phyloP scores from a whole-genome alignment of 768 basidiomycete species.

The Boletus rex-veris region DNA sequence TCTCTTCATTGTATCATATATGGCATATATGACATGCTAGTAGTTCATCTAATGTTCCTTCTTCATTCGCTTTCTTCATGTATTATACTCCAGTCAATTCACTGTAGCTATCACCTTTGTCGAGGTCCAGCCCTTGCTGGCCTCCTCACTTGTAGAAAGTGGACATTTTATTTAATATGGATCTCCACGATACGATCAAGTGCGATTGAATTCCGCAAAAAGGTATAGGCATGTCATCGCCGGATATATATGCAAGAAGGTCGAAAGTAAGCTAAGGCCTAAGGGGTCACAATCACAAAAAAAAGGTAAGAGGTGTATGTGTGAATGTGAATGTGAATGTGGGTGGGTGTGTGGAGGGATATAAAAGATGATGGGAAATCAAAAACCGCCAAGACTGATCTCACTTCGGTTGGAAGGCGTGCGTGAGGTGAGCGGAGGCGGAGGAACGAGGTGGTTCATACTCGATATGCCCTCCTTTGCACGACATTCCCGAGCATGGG shows the following conservation, averaged over 20 bases:
- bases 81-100: too few species aligned
- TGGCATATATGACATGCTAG: too few species aligned
- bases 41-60: too few species aligned
- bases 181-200: neutral
- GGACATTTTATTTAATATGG: neutral
- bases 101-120: too few species aligned
- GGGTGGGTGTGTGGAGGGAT: too few species aligned
- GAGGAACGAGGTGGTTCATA: conserved; percentile 33
- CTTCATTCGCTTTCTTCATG: too few species aligned
- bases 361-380: conserved; percentile 1
- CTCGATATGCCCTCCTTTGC: conserved; percentile 26
- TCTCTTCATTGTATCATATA: too few species aligned
- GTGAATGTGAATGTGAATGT: too few species aligned
- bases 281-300: conserved; percentile 5
- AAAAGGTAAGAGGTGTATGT: neutral
- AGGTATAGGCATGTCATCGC: neutral
- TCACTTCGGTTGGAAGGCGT: conserved; percentile 48
- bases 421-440: conserved; percentile 30
- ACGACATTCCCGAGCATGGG: conserved; percentile 59
- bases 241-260: conserved; percentile 27
- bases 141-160: too few species aligned
- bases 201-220: neutral
- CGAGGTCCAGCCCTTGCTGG: too few species aligned
- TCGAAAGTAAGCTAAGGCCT: conserved; percentile 31
- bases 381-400: conserved; percentile 38